A percentile compares a stretch with the other conserved stretches of the same genome.
phyloP scores from a whole-genome alignment of 2,329 filamentous ascomycete genomes.

The Aureobasidium namibiae region DNA sequence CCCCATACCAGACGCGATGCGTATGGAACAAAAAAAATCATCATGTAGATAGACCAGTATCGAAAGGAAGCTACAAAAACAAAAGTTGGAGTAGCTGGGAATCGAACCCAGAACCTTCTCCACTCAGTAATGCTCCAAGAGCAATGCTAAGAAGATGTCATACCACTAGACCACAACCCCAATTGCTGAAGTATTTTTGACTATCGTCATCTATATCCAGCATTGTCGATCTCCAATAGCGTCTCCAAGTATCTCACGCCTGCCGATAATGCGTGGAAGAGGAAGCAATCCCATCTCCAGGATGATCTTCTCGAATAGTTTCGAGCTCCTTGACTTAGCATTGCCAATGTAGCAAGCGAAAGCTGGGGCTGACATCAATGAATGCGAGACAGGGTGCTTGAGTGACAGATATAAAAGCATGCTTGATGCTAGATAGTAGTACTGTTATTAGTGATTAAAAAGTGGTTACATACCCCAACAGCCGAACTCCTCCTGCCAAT shows the following conservation, averaged over 20 bases:
- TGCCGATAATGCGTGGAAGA: no score
- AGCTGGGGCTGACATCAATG: not conserved
- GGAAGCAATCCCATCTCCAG: no score
- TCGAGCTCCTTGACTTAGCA: no score
- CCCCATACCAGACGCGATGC: no score
- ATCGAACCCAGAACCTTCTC: conserved; percentile 9
- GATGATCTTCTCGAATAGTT: no score
- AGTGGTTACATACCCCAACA: not conserved
- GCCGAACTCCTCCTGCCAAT: not conserved
- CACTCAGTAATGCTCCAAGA: not conserved
- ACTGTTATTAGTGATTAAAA: not conserved
- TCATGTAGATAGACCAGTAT: no score
- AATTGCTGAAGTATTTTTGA: not conserved
- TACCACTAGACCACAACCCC: conserved; percentile 9
- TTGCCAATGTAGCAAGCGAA: not conserved
- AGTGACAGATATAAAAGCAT: not conserved
- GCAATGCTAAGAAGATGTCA: conserved; percentile 9
- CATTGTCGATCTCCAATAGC: no score
- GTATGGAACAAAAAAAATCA: no score
- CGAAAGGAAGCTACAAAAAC: no score
- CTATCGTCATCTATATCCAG: not conserved
- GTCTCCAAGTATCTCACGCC: no score
- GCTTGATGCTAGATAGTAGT: not conserved
- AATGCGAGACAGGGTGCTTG: not conserved
- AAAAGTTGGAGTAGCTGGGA: conserved; percentile 6